Evolutionary conservation across 805 yeast genomes (phyloP), one percentile per base, ranked within the genome.

Genomic region (Myxozyma udenii): DNA sequence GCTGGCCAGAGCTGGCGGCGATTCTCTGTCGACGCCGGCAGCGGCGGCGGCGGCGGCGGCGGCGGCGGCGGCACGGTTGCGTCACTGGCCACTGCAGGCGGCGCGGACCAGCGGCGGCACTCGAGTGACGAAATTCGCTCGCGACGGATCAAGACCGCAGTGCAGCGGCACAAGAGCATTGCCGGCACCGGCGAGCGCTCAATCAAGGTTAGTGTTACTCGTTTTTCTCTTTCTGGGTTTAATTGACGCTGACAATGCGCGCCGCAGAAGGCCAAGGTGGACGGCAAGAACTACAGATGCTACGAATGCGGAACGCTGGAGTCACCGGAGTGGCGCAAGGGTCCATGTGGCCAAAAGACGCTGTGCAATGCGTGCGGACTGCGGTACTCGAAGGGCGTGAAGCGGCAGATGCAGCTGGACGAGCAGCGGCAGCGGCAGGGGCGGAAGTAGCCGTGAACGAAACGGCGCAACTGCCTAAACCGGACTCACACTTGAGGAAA

Each of bases 241-340:
- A 12, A 36, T 33, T 37, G 22, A 44, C 41, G 40, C 40, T n/a
- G 14, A 36, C 22, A 12, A 16, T 7, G 21, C 23, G 30, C 33
- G 33, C 33, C 35, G 14, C 14, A 55, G 55, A 55, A 55, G 42
- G 35, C 32, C 26, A 52, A 50, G 36, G 14, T 44, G 16, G 54
- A 45, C 36, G 58, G 49, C 35, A 44, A 26, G 33, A 55, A 58
- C 24, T 62, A 63, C 57, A 61, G 60, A 18, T 85, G 91, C 62
- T 64, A 71, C 32, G 95, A 88, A 61, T 89, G 96, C 70, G 83
- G 83, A 0, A 79, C 83, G 1, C 74, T 74, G 25, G 80, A 79
- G 42, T 86, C 95, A 0, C 96, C 96, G 0, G 96, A 90, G 67
- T 89, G 97, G 97, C 76, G 97, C 64, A 74, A 84, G 55, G 97